Conservation (phyloP, 345 rosid genomes). For the Lagerstroemia speciosa region DNA sequence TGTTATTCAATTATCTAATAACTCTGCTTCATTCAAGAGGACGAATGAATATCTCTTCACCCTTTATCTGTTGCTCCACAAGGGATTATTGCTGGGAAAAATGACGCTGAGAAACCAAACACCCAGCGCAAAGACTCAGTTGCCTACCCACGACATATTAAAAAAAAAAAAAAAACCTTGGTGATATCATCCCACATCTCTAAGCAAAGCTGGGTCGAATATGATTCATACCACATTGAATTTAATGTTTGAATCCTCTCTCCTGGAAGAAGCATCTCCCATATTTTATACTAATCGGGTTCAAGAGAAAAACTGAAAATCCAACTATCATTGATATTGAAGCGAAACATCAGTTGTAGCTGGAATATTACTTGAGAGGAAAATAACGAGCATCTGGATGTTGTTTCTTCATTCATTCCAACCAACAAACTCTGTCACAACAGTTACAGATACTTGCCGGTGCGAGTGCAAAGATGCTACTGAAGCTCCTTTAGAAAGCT, state of each 20-base stretch:
- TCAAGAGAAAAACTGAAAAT: not conserved
- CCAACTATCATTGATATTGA: conserved; percentile 1
- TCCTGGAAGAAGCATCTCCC: not conserved
- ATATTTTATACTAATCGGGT: not conserved
- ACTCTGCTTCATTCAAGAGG: not conserved
- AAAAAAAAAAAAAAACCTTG: too few species aligned
- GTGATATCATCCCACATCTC: not conserved
- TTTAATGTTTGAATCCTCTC: not conserved
- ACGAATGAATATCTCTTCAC: not conserved
- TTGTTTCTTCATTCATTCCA: conserved; percentile 99
- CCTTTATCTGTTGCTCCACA: not conserved
- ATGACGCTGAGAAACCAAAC: not conserved
- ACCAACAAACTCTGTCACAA: conserved; percentile 89
- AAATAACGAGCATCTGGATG: conserved; percentile 81
- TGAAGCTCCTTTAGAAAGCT: conserved; percentile 88
- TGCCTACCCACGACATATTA: not conserved
- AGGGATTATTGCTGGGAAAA: not conserved
- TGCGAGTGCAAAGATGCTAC: conserved; percentile 65
- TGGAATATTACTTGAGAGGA: conserved; percentile 75
- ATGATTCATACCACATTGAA: not conserved
- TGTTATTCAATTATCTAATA: not conserved
- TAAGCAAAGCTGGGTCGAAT: not conserved
- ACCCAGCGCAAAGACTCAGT: not conserved
- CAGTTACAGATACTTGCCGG: conserved; percentile 94
- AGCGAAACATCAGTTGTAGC: conserved; percentile 4